These are phyloP conservation scores for Thalassiosira livingstoniorum DNA, from an alignment of 352 stramenopile genomes.

Conservation along the genomic window DNA sequence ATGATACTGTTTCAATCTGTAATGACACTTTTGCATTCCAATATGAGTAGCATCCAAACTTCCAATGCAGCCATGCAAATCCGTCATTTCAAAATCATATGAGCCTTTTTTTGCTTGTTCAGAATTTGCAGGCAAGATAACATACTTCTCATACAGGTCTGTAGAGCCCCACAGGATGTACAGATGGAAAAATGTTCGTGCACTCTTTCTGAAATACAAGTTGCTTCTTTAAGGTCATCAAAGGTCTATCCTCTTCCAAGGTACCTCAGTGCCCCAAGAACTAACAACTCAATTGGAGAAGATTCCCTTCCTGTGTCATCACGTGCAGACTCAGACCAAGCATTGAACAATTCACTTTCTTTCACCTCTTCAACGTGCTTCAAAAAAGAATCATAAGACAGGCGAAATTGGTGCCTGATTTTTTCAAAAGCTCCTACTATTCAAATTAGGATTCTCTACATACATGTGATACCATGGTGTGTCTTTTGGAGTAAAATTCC, in stretches of 20 bases:
- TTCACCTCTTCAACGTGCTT: background rate
- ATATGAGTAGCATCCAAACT: slow-evolving; percentile 44
- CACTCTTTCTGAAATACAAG: slow-evolving; percentile 29
- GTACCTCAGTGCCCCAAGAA: slow-evolving; percentile 34
- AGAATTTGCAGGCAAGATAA: background rate
- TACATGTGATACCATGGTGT: background rate
- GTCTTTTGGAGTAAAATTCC: background rate
- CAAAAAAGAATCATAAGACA: background rate
- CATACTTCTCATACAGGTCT: slow-evolving; percentile 35
- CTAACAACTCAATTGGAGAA: slow-evolving; percentile 39
- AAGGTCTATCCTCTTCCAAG: slow-evolving; percentile 44
- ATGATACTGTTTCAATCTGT: slow-evolving; percentile 11
- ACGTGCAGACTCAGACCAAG: background rate
- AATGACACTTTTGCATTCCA: slow-evolving; percentile 24
- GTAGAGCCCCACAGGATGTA: slow-evolving; percentile 29
- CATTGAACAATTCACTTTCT: background rate
- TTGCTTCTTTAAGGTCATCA: slow-evolving; percentile 52
- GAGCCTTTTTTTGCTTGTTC: slow-evolving; percentile 10
- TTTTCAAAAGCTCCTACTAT: background rate
- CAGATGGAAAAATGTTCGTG: slow-evolving; percentile 39
- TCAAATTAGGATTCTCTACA: background rate
- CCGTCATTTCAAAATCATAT: slow-evolving; percentile 37
- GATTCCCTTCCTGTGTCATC: slow-evolving; percentile 1
- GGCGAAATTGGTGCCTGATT: background rate
- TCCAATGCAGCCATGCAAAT: slow-evolving; percentile 30